Percentiles rank a stretch among this genome's conserved stretches.
Evolutionary conservation across 352 stramenopile species (phyloP).

Genomic region (Globisporangium polare): DNA sequence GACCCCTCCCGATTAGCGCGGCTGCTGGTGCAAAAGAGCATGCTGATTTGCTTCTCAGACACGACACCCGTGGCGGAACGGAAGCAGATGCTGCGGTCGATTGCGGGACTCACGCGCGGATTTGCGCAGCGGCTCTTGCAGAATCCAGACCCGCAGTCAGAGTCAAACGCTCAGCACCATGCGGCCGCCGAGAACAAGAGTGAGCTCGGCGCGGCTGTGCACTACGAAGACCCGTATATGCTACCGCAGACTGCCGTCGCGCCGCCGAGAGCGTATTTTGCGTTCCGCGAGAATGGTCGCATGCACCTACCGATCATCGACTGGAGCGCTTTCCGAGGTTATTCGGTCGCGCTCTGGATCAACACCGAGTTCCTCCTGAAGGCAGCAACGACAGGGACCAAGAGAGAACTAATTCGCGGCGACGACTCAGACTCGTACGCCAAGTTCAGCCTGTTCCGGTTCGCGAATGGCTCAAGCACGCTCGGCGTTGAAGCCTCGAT

Average conservation of each 20-base stretch:
- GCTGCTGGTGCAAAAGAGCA: conserved; percentile 31
- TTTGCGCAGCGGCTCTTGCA: conserved; percentile 36
- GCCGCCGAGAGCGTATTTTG: conserved; percentile 63
- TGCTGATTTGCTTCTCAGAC: conserved; percentile 36
- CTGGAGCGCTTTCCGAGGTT: conserved; percentile 76
- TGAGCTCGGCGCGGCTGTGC: neutral
- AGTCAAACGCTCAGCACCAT: neutral
- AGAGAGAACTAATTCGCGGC: neutral
- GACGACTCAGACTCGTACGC: conserved; percentile 10
- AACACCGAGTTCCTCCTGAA: conserved; percentile 34
- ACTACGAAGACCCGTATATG: conserved; percentile 26
- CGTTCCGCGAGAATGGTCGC: conserved; percentile 51
- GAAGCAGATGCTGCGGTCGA: conserved; percentile 24
- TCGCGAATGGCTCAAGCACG: conserved; percentile 64
- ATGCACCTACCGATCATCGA: conserved; percentile 77
- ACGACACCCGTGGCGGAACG: conserved; percentile 18
- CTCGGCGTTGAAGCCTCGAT: conserved; percentile 69
- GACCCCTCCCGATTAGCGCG: conserved; percentile 19
- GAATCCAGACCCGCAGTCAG: conserved; percentile 12
- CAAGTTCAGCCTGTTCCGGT: conserved; percentile 71
- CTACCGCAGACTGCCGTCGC: conserved; percentile 27
- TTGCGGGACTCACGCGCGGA: conserved; percentile 27
- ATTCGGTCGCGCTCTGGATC: conserved; percentile 76
- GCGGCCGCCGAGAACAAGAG: neutral
- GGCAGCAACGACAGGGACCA: neutral